Conservation (phyloP, 441 rosid species). For the Populus hybrid region DNA sequence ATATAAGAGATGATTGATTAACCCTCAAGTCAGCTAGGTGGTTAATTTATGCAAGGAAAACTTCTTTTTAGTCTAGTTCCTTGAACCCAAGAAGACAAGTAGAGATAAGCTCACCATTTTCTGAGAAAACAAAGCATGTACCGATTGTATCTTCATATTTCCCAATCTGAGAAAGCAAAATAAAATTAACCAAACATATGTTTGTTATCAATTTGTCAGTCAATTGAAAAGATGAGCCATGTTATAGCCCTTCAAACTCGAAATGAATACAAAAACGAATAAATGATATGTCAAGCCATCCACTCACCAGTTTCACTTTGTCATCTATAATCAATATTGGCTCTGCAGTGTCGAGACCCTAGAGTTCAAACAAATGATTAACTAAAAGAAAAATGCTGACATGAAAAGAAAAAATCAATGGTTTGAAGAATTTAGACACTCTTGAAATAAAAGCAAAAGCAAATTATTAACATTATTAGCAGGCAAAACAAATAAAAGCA, state of each 20-base stretch:
- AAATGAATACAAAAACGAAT: background rate
- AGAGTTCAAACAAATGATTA: slow-evolving; percentile 11
- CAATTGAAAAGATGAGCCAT: background rate
- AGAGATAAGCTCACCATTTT: slow-evolving; percentile 39
- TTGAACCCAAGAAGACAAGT: background rate
- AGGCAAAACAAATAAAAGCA: background rate
- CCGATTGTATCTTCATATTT: slow-evolving; percentile 64
- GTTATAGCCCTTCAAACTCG: background rate
- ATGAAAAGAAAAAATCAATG: background rate
- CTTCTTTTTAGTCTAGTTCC: background rate
- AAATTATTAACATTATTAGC: background rate
- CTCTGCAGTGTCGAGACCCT: slow-evolving; percentile 58
- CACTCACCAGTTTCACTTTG: slow-evolving; percentile 46
- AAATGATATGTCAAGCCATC: background rate
- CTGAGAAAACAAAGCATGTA: slow-evolving; percentile 47
- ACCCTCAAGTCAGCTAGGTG: background rate
- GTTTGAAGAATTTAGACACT: background rate
- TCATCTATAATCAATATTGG: slow-evolving; percentile 48
- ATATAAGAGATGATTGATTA: too few relatives aligned
- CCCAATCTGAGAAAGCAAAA: slow-evolving; percentile 43
- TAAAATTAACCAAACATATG: background rate
- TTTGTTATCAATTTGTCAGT: background rate
- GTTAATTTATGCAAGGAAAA: background rate
- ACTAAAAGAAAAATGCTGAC: background rate
- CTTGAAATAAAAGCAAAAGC: background rate